These are phyloP conservation scores for Volvox africanus DNA, from an alignment of 139 green algal species.

Conservation along the genomic window DNA sequence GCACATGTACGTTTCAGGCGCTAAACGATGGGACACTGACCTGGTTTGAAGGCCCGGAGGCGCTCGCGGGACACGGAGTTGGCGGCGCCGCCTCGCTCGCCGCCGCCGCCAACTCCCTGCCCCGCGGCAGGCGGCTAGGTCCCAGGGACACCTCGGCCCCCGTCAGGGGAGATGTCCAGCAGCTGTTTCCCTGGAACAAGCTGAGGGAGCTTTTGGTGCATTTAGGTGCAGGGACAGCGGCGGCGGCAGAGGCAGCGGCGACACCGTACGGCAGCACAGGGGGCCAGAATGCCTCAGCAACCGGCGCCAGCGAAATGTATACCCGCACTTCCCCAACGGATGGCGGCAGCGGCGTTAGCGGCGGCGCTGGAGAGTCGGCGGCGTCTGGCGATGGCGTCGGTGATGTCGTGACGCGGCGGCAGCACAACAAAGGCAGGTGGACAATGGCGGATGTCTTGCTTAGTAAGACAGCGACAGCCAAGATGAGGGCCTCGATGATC, in stretches of 20 bases:
- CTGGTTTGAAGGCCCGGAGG: not conserved
- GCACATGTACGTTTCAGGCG: not conserved
- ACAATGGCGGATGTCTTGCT: constrained; percentile 1
- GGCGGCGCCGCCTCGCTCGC: not conserved
- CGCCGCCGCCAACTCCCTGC: not conserved
- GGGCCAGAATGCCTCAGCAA: too few species aligned
- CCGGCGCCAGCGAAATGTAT: too few species aligned
- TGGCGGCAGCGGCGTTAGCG: not conserved
- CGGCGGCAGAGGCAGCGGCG: not conserved
- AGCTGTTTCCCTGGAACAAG: constrained; percentile 4
- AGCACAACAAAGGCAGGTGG: not conserved
- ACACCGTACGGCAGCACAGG: not conserved
- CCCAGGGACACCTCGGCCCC: not conserved
- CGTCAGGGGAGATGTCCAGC: not conserved
- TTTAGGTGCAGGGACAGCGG: not conserved
- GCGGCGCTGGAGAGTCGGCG: not conserved
- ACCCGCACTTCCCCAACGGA: too few species aligned
- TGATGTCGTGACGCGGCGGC: not conserved
- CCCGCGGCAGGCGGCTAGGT: not conserved
- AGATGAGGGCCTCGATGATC: not conserved
- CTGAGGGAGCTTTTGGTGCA: not conserved
- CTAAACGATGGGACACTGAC: constrained; percentile 31
- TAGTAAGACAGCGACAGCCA: not conserved
- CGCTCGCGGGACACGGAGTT: not conserved
- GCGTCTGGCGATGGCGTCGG: not conserved